These are phyloP conservation scores for Globisporangium nagaii DNA, from an alignment of 352 stramenopile species.

Conservation along the genomic window DNA sequence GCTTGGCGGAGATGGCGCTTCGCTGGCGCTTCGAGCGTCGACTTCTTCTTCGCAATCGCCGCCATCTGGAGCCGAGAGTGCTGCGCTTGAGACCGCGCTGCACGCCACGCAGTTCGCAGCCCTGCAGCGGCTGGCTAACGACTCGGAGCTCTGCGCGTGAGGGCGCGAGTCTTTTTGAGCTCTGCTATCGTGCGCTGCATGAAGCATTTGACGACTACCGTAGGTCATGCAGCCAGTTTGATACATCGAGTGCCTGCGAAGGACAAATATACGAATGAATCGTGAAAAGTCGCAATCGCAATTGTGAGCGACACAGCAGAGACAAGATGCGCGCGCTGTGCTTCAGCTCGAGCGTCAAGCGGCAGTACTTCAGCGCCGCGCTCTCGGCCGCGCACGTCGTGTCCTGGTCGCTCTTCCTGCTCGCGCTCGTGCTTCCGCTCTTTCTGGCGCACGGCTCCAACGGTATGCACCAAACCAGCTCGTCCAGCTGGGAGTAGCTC, in stretches of 20 bases:
- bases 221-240: too few relatives aligned
- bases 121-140: neutral
- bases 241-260: too few relatives aligned
- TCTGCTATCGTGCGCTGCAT: too few relatives aligned
- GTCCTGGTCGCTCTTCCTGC: constrained; percentile 28
- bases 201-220: too few relatives aligned
- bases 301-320: neutral
- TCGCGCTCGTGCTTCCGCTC: constrained; percentile 44
- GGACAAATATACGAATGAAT: neutral
- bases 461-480: constrained; percentile 21
- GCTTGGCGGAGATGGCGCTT: neutral
- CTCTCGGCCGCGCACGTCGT: constrained; percentile 52
- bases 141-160: neutral
- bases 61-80: neutral
- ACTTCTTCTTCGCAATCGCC: neutral
- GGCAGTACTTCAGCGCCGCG: constrained; percentile 50
- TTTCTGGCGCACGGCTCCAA: constrained; percentile 49
- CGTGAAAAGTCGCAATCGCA: neutral
- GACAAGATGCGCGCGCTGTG: constrained; percentile 42
- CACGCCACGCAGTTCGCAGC: constrained; percentile 1
- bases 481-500: too few relatives aligned
- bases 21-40: neutral
- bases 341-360: constrained; percentile 38
- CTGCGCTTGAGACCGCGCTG: neutral
- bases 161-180: neutral